phyloP scores from a whole-genome alignment of 2,329 filamentous ascomycete species.

The Epichloe sibirici region DNA sequence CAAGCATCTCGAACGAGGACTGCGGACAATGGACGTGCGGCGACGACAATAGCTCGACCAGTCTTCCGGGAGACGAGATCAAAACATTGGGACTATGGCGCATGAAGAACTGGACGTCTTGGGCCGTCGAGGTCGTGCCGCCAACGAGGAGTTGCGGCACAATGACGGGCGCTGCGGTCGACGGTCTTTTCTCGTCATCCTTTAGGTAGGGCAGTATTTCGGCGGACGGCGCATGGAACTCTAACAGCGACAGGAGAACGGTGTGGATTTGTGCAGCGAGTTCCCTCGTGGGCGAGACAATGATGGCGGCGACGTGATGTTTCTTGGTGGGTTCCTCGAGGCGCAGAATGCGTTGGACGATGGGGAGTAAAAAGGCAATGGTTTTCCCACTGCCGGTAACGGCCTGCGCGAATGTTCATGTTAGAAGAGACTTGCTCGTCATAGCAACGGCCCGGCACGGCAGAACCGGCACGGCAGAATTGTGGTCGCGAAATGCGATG shows the following conservation, averaged over 20 bases:
- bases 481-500: neutral
- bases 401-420: conserved; percentile 33
- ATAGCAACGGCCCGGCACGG: too few species aligned
- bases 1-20: conserved; percentile 80
- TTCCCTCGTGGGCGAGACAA: conserved; percentile 85
- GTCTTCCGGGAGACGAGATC: conserved; percentile 78
- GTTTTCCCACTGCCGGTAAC: conserved; percentile 91
- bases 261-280: conserved; percentile 81
- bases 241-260: conserved; percentile 63
- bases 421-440: neutral
- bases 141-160: conserved; percentile 83
- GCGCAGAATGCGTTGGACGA: conserved; percentile 70
- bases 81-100: conserved; percentile 78
- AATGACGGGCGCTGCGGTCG: conserved; percentile 38
- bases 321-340: conserved; percentile 74
- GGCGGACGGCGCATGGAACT: conserved; percentile 73
- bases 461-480: too few species aligned
- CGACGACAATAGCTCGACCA: conserved; percentile 77
- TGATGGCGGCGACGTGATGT: conserved; percentile 80
- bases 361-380: conserved; percentile 70
- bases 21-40: conserved; percentile 80
- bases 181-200: conserved; percentile 42
- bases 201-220: conserved; percentile 44
- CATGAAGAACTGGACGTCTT: conserved; percentile 78
- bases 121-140: conserved; percentile 63